A percentile compares a stretch with the other conserved stretches of the same genome.
Conservation (phyloP, 2,329 filamentous ascomycete species). For the Xenoacremonium recifei region DNA sequence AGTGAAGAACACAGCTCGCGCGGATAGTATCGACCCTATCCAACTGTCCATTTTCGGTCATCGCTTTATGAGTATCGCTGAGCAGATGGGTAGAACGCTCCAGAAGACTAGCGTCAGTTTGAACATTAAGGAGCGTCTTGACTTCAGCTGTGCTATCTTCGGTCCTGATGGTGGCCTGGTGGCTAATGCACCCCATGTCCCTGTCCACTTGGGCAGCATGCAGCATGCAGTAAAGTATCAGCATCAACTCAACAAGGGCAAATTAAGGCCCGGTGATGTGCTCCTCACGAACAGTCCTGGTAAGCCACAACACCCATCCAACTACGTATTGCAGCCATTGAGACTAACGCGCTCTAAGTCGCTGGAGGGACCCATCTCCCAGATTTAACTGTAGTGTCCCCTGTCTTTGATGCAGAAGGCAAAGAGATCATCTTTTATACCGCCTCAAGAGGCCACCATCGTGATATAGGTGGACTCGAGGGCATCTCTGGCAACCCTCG, state of each 20-base stretch:
- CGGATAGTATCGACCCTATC: conserved; percentile 58
- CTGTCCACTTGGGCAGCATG: conserved; percentile 77
- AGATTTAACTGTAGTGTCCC: conserved; percentile 12
- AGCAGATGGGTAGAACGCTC: conserved; percentile 74
- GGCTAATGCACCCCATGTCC: conserved; percentile 72
- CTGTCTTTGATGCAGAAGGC: conserved; percentile 18
- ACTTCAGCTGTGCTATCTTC: conserved; percentile 76
- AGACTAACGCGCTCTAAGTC: too few species aligned
- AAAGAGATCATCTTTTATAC: conserved; percentile 22
- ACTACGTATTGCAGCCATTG: too few species aligned
- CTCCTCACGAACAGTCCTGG: conserved; percentile 59
- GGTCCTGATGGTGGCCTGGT: conserved; percentile 70
- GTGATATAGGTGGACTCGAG: conserved; percentile 53
- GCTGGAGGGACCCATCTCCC: background rate
- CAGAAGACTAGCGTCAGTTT: conserved; percentile 74
- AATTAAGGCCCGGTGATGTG: conserved; percentile 71
- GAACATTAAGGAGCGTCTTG: conserved; percentile 76
- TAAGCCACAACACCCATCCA: too few species aligned
- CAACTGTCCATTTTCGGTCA: conserved; percentile 72
- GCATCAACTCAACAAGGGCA: conserved; percentile 63
- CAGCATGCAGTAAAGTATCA: conserved; percentile 70
- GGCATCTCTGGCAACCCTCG: conserved; percentile 72
- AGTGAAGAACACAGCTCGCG: background rate
- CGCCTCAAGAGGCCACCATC: conserved; percentile 22
- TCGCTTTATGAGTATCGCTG: conserved; percentile 77